Evolutionary conservation across 2,329 filamentous ascomycete genomes (phyloP), one percentile per base, ranked within the genome.

Genomic region (Aureobasidium zeae): DNA sequence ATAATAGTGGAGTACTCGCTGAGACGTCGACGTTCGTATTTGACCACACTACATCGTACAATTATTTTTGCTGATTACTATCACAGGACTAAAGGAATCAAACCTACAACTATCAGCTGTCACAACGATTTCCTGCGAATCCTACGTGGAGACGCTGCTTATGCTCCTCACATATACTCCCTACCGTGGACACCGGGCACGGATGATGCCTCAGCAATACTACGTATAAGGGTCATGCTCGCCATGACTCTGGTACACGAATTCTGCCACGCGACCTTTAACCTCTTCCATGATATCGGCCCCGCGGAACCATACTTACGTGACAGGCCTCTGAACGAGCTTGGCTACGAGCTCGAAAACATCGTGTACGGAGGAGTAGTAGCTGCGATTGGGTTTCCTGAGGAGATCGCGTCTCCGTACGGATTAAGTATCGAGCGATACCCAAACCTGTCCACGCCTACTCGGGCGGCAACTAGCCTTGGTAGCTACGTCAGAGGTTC

Each of bases 301-400:
- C n/a, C n/a, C n/a, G n/a, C 26, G 2, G 37, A 41, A 13, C 28
- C 37, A 13, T 41, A 21, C 12, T 11, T 41, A 12, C 20, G 28
- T 5, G 37, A 41, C 5, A 19, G 10, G 2, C 37, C 37, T 8
- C 2, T 10, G 13, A 32, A 41, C 15, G 37, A 41, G 19, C 37
- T 41, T 9, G 37, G 37, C 11, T 32, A 11, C 6, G 37, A 41
- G 5, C 11, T 41, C 13, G 37, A 41, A 11, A 41, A 41, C 7
- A 17, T 41, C 24, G 29, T 41, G 2, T 32, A 22, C 13, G 10
- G 19, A 4, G 28, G 28, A 5, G 6, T 5, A 3, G 10, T 32
- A 13, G 4, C 17, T 4, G 3, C 37, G 1, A 31, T 3, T 11
- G 37, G 37, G 6, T 4, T 9, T 3, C 2, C 2, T 1, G 1